Evolutionary conservation across 352 stramenopile species (phyloP).

Genomic region (Phytopythium mirpurense): DNA sequence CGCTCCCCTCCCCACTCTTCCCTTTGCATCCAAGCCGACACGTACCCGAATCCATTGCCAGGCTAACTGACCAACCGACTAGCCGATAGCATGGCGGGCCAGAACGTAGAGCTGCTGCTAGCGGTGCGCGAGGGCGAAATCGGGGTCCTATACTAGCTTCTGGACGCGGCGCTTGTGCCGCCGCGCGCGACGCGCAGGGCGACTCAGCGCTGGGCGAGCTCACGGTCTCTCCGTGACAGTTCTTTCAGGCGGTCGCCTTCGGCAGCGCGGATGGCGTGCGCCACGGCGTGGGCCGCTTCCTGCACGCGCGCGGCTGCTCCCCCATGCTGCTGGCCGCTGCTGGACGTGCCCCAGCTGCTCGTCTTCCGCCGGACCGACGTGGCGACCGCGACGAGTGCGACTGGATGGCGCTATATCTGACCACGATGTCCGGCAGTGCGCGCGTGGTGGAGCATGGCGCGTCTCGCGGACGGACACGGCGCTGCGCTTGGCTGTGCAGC

Average conservation of each 20-base stretch:
- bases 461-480: conserved; percentile 1
- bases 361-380: conserved; percentile 3
- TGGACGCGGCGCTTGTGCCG: conserved; percentile 11
- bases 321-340: conserved; percentile 5
- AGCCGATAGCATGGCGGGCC: conserved; percentile 1
- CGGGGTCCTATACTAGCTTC: conserved; percentile 9
- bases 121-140: conserved; percentile 5
- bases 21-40: too few relatives aligned
- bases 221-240: conserved; percentile 8
- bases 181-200: conserved; percentile 2
- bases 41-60: too few relatives aligned
- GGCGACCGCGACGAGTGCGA: conserved; percentile 3
- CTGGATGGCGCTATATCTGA: conserved; percentile 4
- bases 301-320: conserved; percentile 2
- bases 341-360: conserved; percentile 7
- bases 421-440: conserved; percentile 2
- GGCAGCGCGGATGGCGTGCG: conserved; percentile 4
- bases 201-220: conserved; percentile 8
- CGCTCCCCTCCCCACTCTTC: too few relatives aligned
- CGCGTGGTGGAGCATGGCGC: background rate
- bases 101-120: background rate
- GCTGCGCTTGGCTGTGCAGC: conserved; percentile 4
- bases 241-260: conserved; percentile 4
- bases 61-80: too few relatives aligned
- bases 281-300: background rate